Percentiles rank a stretch among this genome's conserved stretches.
phyloP scores from a whole-genome alignment of 257 asterid genomes.

The Penstemon davidsonii region DNA sequence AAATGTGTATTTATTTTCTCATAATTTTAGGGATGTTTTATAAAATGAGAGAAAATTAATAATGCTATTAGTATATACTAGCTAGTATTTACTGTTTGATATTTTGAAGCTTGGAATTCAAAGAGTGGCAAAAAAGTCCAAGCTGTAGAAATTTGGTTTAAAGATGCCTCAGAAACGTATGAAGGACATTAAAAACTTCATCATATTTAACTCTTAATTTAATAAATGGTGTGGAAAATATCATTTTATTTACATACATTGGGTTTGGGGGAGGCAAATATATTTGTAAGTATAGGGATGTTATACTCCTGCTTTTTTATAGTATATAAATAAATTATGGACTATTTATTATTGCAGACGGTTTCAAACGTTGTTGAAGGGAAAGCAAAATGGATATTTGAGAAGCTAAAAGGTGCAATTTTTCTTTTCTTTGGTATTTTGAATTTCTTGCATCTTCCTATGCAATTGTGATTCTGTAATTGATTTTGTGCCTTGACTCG shows the following conservation, averaged over 20 bases:
- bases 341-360: conserved; percentile 46
- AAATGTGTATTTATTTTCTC: conserved; percentile 2
- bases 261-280: not conserved
- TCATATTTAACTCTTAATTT: not conserved
- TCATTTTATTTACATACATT: conserved; percentile 18
- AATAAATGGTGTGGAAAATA: not conserved
- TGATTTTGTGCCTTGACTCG: not conserved
- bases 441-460: not conserved
- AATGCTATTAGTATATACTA: not conserved
- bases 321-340: not conserved
- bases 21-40: not conserved
- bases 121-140: too few species aligned
- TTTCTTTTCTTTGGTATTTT: not conserved
- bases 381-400: conserved; percentile 87
- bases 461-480: not conserved
- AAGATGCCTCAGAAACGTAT: not conserved
- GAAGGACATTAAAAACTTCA: conserved; percentile 1
- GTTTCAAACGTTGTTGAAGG: conserved; percentile 80
- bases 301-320: not conserved
- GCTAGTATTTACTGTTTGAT: not conserved
- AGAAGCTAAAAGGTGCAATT: conserved; percentile 75
- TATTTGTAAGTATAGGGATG: not conserved
- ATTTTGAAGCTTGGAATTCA: not conserved
- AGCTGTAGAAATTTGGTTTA: not conserved
- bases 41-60: not conserved